A percentile compares a stretch with the other conserved stretches of the same genome.
phyloP scores from a whole-genome alignment of 1,284 basidiomycete genomes.

The Golubevia pallescens region DNA sequence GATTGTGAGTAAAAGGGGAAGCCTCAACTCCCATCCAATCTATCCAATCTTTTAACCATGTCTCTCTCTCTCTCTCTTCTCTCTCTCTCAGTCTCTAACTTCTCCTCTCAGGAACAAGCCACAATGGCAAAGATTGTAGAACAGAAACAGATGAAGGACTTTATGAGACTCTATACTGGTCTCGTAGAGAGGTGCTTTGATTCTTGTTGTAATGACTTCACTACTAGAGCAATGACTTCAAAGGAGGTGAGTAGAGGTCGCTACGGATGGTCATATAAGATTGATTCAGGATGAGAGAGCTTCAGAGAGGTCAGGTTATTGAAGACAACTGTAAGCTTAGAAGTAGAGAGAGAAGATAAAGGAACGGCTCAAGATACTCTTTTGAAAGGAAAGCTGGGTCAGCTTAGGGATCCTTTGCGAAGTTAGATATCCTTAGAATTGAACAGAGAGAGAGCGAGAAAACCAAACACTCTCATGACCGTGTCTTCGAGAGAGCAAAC shows the following conservation, averaged over 20 bases:
- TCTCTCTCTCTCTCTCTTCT: neutral
- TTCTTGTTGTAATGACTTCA: neutral
- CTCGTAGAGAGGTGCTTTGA: neutral
- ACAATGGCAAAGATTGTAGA: slow-evolving; percentile 60
- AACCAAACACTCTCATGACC: too few relatives aligned
- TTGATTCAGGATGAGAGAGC: too few relatives aligned
- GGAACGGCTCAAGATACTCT: neutral
- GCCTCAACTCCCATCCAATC: slow-evolving; percentile 10
- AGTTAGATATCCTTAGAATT: too few relatives aligned
- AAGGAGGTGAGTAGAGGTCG: neutral
- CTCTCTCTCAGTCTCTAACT: slow-evolving; percentile 38
- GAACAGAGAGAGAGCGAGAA: too few relatives aligned
- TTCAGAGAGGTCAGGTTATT: too few relatives aligned
- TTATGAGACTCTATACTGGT: slow-evolving; percentile 1
- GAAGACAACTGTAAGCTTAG: neutral
- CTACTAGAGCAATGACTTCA: neutral
- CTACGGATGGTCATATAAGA: too few relatives aligned
- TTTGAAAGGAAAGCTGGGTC: too few relatives aligned
- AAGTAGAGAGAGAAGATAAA: neutral
- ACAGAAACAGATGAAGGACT: slow-evolving; percentile 30
- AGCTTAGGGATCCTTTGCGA: too few relatives aligned
- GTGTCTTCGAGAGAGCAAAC: too few relatives aligned
- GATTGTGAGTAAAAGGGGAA: slow-evolving; percentile 23
- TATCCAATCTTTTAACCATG: neutral
- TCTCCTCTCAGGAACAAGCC: slow-evolving; percentile 53